These are phyloP conservation scores for Penicillium sumatraense DNA, from an alignment of 2,329 filamentous ascomycete species.

Conservation along the genomic window DNA sequence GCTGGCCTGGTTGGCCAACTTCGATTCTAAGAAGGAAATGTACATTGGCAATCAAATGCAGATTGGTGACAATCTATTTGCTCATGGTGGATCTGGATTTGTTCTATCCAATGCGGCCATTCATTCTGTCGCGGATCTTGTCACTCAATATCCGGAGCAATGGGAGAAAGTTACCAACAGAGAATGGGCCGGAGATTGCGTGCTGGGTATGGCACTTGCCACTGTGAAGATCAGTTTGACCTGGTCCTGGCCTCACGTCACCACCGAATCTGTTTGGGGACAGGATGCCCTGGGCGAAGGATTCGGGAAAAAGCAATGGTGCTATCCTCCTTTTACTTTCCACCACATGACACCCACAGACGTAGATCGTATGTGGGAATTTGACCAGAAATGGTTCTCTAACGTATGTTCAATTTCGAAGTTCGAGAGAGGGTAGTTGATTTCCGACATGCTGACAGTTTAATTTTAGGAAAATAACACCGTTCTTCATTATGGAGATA, in stretches of 20 bases:
- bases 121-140: slow-evolving; percentile 46
- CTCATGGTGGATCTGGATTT: slow-evolving; percentile 56
- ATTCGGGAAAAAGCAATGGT: slow-evolving; percentile 27
- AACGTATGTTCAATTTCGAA: slow-evolving; percentile 19
- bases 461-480: slow-evolving; percentile 20
- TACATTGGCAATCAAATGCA: slow-evolving; percentile 58
- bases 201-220: slow-evolving; percentile 48
- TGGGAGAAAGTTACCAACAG: slow-evolving; percentile 48
- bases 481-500: slow-evolving; percentile 26
- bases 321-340: slow-evolving; percentile 32
- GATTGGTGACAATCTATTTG: slow-evolving; percentile 51
- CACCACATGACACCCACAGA: slow-evolving; percentile 34
- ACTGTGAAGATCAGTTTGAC: slow-evolving; percentile 47
- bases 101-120: slow-evolving; percentile 54
- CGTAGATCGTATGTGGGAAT: slow-evolving; percentile 29
- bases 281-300: slow-evolving; percentile 27
- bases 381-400: slow-evolving; percentile 32
- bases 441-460: not conserved
- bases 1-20: slow-evolving; percentile 54
- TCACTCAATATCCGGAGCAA: slow-evolving; percentile 40
- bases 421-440: not conserved
- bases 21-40: slow-evolving; percentile 48
- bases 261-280: slow-evolving; percentile 28
- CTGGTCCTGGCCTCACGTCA: slow-evolving; percentile 32
- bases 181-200: slow-evolving; percentile 53